These are phyloP conservation scores for Dictyostelium citrinum DNA, from an alignment of 78 protist species.

Conservation along the genomic window DNA sequence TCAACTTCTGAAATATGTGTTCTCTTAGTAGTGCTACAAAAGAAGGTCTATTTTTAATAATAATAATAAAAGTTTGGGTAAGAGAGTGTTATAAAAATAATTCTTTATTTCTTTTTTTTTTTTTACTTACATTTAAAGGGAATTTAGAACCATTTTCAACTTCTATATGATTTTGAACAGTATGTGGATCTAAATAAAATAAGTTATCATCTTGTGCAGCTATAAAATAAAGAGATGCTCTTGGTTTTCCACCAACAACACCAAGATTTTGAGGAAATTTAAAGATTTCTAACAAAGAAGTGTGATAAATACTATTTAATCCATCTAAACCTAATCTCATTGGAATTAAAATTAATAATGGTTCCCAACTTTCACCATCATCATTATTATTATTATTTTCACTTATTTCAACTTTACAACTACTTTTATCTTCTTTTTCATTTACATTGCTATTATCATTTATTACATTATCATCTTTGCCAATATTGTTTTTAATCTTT, in stretches of 20 bases:
- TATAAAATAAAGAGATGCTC: constrained; percentile 83
- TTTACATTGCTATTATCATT: not conserved
- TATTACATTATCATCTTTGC: not conserved
- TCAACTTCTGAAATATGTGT: constrained; percentile 80
- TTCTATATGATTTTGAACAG: constrained; percentile 67
- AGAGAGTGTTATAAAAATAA: too few relatives aligned
- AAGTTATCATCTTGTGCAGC: constrained; percentile 85
- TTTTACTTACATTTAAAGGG: constrained; percentile 6
- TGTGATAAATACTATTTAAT: constrained; percentile 62
- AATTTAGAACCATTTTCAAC: not conserved
- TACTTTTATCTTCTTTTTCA: not conserved
- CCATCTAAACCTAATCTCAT: constrained; percentile 81
- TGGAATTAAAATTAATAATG: constrained; percentile 86
- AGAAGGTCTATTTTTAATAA: constrained; percentile 39
- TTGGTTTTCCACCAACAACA: constrained; percentile 89
- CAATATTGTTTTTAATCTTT: not conserved
- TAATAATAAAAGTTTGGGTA: too few relatives aligned
- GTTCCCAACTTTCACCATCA: constrained; percentile 62
- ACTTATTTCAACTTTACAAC: not conserved
- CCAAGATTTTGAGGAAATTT: constrained; percentile 78
- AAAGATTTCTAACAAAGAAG: constrained; percentile 37
- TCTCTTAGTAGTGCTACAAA: constrained; percentile 76
- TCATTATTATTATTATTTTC: not conserved
- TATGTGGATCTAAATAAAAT: constrained; percentile 89
- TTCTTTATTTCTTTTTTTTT: too few relatives aligned